phyloP scores from a whole-genome alignment of 106 monocot species.

The Allium cepa region DNA sequence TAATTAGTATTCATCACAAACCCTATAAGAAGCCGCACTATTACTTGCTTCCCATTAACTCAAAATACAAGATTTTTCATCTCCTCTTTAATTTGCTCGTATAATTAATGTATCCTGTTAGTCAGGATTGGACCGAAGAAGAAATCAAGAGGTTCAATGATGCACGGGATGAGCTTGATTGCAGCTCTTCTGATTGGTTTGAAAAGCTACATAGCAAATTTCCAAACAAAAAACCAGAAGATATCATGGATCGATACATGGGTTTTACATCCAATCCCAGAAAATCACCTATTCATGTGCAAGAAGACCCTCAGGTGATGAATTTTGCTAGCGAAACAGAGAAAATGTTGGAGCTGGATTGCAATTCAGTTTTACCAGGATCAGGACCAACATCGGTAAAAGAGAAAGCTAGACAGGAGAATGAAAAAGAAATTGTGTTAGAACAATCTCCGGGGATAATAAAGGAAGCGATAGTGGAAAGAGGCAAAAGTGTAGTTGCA shows the following conservation, averaged over 20 bases:
- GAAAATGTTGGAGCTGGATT: neutral
- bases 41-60: no score
- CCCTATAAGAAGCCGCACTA: no score
- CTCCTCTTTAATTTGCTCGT: neutral
- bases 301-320: neutral
- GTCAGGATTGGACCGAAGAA: neutral
- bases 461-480: neutral
- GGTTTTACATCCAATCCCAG: neutral
- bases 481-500: neutral
- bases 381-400: neutral
- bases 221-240: constrained; percentile 1
- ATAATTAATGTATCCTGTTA: constrained; percentile 1
- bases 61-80: neutral
- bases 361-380: neutral
- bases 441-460: neutral
- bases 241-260: neutral
- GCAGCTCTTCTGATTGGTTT: constrained; percentile 2
- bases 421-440: neutral
- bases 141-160: neutral
- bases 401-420: neutral
- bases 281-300: neutral
- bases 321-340: neutral
- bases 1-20: no score
- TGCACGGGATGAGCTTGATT: neutral
- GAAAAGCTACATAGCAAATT: neutral